A percentile compares a stretch with the other conserved stretches of the same genome.
phyloP scores from a whole-genome alignment of 805 yeast species.

The Candida quercuum region DNA sequence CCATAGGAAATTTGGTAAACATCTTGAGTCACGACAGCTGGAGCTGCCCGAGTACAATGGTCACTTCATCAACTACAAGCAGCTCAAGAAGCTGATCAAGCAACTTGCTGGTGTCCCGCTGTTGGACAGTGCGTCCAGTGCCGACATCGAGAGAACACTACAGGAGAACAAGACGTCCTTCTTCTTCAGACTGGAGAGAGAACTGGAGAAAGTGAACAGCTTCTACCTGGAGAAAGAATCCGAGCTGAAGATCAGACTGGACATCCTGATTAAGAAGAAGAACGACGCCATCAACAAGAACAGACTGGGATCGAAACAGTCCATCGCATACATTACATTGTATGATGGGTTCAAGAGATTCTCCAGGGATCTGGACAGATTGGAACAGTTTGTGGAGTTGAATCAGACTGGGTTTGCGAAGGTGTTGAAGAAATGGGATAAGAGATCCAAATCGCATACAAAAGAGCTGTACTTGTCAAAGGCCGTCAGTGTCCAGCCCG shows the following conservation, averaged over 20 bases:
- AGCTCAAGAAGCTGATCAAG: slow-evolving; percentile 86
- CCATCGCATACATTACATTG: slow-evolving; percentile 74
- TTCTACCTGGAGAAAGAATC: slow-evolving; percentile 90
- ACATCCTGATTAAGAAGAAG: slow-evolving; percentile 70
- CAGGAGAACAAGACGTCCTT: slow-evolving; percentile 90
- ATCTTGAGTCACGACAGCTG: slow-evolving; percentile 87
- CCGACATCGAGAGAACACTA: slow-evolving; percentile 44
- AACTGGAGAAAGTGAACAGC: slow-evolving; percentile 90
- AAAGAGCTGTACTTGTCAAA: slow-evolving; percentile 87
- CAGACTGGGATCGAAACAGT: slow-evolving; percentile 47
- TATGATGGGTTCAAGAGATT: slow-evolving; percentile 88
- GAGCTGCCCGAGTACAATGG: slow-evolving; percentile 94
- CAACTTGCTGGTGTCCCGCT: slow-evolving; percentile 50
- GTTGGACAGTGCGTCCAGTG: slow-evolving; percentile 9
- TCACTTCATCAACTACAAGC: slow-evolving; percentile 91
- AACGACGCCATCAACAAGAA: slow-evolving; percentile 40
- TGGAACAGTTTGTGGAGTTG: slow-evolving; percentile 90
- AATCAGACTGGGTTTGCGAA: slow-evolving; percentile 95
- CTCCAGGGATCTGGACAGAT: slow-evolving; percentile 78
- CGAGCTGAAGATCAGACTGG: slow-evolving; percentile 73
- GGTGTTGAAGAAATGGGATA: slow-evolving; percentile 97
- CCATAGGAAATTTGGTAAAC: slow-evolving; percentile 86
- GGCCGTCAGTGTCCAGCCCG: slow-evolving; percentile 95
- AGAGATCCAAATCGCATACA: slow-evolving; percentile 89
- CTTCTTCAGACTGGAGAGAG: slow-evolving; percentile 85